Conservation (phyloP, 805 yeast species). For the Priceomyces medius region DNA sequence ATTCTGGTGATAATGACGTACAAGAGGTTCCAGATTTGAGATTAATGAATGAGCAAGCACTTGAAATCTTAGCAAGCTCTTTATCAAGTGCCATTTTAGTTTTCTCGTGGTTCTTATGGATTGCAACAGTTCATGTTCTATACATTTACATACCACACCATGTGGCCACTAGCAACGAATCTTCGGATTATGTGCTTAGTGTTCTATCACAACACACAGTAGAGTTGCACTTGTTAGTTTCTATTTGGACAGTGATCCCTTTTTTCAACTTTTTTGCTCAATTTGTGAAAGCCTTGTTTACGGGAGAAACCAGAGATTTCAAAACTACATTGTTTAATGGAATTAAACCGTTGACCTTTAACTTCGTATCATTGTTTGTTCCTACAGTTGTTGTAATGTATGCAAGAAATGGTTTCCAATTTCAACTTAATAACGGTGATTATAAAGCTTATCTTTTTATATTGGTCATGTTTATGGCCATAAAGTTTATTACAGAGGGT, state of each 20-base stretch:
- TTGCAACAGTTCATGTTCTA: constrained; percentile 17
- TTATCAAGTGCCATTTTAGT: constrained; percentile 1
- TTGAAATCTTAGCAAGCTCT: background rate
- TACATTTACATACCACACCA: constrained; percentile 22
- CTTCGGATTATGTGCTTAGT: constrained; percentile 5
- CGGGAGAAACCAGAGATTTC: constrained; percentile 6
- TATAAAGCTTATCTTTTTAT: background rate
- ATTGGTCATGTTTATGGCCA: background rate
- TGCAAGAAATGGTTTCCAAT: background rate
- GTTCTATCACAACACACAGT: constrained; percentile 8
- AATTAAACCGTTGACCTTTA: background rate
- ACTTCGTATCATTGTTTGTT: background rate
- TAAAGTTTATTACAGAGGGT: background rate
- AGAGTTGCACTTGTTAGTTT: constrained; percentile 16
- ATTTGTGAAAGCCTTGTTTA: background rate
- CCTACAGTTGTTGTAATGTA: background rate
- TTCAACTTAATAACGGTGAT: background rate
- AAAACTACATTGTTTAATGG: background rate
- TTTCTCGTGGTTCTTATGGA: constrained; percentile 20
- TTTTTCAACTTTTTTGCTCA: constrained; percentile 7
- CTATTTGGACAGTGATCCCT: constrained; percentile 22
- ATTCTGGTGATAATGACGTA: constrained; percentile 15
- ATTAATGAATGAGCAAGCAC: constrained; percentile 2
- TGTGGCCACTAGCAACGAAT: constrained; percentile 5
- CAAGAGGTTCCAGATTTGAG: constrained; percentile 5